Evolutionary conservation across 495 filamentous ascomycete genomes (phyloP).

Genomic region (Xylaria grammica): DNA sequence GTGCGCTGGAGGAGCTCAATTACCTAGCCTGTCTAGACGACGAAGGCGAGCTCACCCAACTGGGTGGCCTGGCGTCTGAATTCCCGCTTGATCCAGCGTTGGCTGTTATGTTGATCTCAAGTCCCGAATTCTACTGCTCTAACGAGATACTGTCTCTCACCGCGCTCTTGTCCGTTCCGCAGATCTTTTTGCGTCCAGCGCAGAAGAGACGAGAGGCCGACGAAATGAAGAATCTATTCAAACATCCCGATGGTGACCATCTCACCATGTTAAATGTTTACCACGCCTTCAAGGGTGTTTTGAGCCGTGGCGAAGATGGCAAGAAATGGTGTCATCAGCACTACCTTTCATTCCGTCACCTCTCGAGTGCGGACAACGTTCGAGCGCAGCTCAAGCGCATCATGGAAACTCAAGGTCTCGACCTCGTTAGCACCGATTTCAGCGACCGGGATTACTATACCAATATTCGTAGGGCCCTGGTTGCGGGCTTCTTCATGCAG

Average conservation of each 20-base stretch:
- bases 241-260: conserved; percentile 92
- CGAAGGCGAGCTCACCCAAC: conserved; percentile 84
- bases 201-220: conserved; percentile 88
- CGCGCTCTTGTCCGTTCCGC: conserved; percentile 89
- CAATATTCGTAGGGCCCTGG: conserved; percentile 94
- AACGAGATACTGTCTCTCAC: conserved; percentile 98
- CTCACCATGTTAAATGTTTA: conserved; percentile 97
- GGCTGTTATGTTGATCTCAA: conserved; percentile 97
- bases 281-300: conserved; percentile 86
- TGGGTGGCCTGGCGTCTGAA: conserved; percentile 89
- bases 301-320: conserved; percentile 69
- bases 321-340: conserved; percentile 97
- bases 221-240: conserved; percentile 94
- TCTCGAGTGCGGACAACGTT: conserved; percentile 93
- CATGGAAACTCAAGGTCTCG: conserved; percentile 89
- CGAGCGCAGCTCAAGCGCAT: conserved; percentile 88
- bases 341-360: conserved; percentile 87
- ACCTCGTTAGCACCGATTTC: conserved; percentile 86
- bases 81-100: conserved; percentile 95
- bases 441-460: conserved; percentile 96
- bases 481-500: conserved; percentile 99
- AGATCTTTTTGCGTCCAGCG: conserved; percentile 89
- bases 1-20: conserved; percentile 96
- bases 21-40: conserved; percentile 97
- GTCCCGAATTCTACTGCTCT: conserved; percentile 97